Base-by-base conservation (phyloP, 2,329 filamentous ascomycete species). In the Pseudopyrenochaeta lycopersici region DNA sequence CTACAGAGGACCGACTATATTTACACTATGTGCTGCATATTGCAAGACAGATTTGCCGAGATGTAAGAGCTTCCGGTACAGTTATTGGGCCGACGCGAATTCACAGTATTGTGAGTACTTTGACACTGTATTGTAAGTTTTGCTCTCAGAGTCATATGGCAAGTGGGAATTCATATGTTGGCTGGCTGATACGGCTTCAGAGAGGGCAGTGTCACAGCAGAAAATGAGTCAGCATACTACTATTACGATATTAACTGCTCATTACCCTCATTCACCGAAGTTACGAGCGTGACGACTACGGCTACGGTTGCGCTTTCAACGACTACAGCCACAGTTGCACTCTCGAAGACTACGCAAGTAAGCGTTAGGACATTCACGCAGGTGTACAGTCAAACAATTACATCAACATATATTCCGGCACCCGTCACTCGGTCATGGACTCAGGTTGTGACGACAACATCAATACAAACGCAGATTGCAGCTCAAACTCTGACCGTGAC, bases 91-190 rank as follows among this genome's bases (percentile, higher is more conserved):
- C 6, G 59, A 68, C n/a, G 52, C 59, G 14, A 32, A 56, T 36
- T 27, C 54, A 10, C 61, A 69, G 32, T 66, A 67, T 20, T 67
- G 66, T 49, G 64, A 69, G 40, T 69, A 64, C 35, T 67, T 64
- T 39, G 38, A 47, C 6, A 49, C 49, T 35, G 49, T 39, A 18
- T 41, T 62, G 65, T 64, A 39, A 60, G 65, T 56, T n/a, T 48
- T 35, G 3, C 29, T 4, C 10, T 46, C 7, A 31, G 9, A 12
- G 10, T 30, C 7, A 11, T 23, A n/a, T 27, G 4, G 11, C 12
- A 15, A 15, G 2, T 21, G 18, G n/a, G 17, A 18, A 42, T 4
- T 18, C 14, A 7, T 11, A 12, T 4, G 17, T 27, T 27, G 23
- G 9, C 23, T 4, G 15, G 36, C 36, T 36, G n/a, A 43, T 12